Evolutionary conservation across 2,329 filamentous ascomycete genomes (phyloP).

Genomic region (Ophiostoma perfectum): DNA sequence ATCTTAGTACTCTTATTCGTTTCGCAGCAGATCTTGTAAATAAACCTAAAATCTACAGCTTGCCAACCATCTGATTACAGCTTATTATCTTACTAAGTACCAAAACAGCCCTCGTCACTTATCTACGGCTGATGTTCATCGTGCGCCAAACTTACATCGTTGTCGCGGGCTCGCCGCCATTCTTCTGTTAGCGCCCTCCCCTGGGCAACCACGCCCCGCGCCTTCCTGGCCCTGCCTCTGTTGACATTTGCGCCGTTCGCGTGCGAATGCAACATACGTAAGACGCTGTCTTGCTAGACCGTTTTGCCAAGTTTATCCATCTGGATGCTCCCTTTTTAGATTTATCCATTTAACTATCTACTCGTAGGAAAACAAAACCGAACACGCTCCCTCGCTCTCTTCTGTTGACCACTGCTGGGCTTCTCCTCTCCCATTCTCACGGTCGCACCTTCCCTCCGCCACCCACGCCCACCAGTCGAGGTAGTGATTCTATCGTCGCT

Average conservation of each 20-base stretch:
- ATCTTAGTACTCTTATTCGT: too few relatives aligned
- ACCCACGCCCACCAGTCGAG: slow-evolving; percentile 8
- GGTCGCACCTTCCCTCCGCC: slow-evolving; percentile 18
- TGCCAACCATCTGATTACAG: too few relatives aligned
- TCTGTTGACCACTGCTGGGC: background rate
- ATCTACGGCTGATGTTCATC: too few relatives aligned
- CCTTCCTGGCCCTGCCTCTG: slow-evolving; percentile 14
- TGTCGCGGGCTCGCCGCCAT: background rate
- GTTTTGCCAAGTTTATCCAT: slow-evolving; percentile 1
- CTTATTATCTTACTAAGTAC: too few relatives aligned
- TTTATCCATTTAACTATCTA: background rate
- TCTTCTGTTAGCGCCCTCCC: slow-evolving; percentile 24
- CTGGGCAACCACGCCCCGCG: slow-evolving; percentile 23
- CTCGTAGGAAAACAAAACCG: background rate
- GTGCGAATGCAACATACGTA: slow-evolving; percentile 19
- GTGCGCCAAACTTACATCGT: background rate
- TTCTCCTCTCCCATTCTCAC: slow-evolving; percentile 7
- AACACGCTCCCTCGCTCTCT: background rate
- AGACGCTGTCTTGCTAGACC: slow-evolving; percentile 6
- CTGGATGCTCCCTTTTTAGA: background rate
- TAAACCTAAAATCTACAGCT: too few relatives aligned
- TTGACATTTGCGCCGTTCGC: slow-evolving; percentile 17
- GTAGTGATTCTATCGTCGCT: slow-evolving; percentile 10
- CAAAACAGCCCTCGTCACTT: too few relatives aligned
- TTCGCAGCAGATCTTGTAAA: too few relatives aligned